Evolutionary conservation across 345 rosid species (phyloP).

Genomic region (Brassica incana): DNA sequence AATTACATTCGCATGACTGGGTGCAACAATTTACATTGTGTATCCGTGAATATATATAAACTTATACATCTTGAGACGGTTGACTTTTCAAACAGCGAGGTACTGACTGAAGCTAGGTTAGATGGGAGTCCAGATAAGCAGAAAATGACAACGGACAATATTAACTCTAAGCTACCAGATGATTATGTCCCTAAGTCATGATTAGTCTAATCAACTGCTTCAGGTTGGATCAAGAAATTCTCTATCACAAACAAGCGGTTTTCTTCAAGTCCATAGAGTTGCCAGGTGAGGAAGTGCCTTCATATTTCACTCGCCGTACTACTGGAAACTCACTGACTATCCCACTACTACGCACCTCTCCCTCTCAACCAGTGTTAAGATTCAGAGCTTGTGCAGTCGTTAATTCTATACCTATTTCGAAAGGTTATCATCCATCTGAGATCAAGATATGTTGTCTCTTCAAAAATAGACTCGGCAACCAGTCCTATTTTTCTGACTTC

Average conservation of each 20-base stretch:
- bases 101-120: too few relatives aligned
- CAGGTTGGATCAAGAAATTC: not conserved
- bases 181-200: not conserved
- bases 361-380: not conserved
- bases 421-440: not conserved
- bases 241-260: not conserved
- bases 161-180: not conserved
- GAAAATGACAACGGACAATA: too few relatives aligned
- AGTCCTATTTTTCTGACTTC: too few relatives aligned
- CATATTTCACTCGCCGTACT: not conserved
- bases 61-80: too few relatives aligned
- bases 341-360: not conserved
- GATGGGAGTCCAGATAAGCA: too few relatives aligned
- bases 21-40: not conserved
- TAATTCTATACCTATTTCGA: too few relatives aligned
- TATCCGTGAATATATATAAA: too few relatives aligned
- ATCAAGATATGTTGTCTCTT: too few relatives aligned
- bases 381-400: not conserved
- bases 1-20: not conserved
- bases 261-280: not conserved
- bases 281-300: not conserved
- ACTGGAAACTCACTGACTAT: not conserved
- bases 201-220: not conserved
- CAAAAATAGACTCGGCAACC: too few relatives aligned
- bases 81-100: too few relatives aligned